A percentile compares a stretch with the other conserved stretches of the same genome.
These are phyloP conservation scores for Aureobasidium pullulans DNA, from an alignment of 2,329 filamentous ascomycete species.

Conservation along the genomic window DNA sequence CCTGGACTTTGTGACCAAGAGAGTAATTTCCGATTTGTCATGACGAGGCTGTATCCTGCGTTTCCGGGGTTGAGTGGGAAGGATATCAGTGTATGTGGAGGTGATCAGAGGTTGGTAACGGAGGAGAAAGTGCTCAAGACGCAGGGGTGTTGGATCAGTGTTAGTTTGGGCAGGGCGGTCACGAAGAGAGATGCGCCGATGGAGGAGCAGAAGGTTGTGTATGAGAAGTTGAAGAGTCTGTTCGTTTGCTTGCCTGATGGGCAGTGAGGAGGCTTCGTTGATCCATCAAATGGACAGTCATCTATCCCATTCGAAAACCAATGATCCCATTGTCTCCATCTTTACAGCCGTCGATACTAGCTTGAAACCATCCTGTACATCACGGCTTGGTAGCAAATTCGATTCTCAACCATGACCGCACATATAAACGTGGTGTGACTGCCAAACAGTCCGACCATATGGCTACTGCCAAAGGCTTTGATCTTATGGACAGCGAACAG, in stretches of 20 bases:
- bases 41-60: constrained; percentile 52
- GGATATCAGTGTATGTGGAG: constrained; percentile 52
- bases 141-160: constrained; percentile 52
- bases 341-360: too few relatives aligned
- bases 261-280: too few relatives aligned
- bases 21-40: constrained; percentile 54
- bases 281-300: too few relatives aligned
- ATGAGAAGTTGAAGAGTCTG: constrained; percentile 43
- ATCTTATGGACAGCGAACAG: too few relatives aligned
- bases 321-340: too few relatives aligned
- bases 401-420: too few relatives aligned
- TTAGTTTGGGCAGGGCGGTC: constrained; percentile 54
- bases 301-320: too few relatives aligned
- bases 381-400: too few relatives aligned
- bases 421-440: too few relatives aligned
- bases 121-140: constrained; percentile 48
- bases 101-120: constrained; percentile 47
- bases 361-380: too few relatives aligned
- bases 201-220: constrained; percentile 44
- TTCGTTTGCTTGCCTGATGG: constrained; percentile 39
- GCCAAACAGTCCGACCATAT: too few relatives aligned
- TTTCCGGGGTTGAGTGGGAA: constrained; percentile 26
- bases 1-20: constrained; percentile 44
- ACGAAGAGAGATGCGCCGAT: constrained; percentile 54
- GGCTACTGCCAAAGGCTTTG: too few relatives aligned